Evolutionary conservation across 202 grass and related monocot genomes (phyloP).

Genomic region (Digitaria exilis): DNA sequence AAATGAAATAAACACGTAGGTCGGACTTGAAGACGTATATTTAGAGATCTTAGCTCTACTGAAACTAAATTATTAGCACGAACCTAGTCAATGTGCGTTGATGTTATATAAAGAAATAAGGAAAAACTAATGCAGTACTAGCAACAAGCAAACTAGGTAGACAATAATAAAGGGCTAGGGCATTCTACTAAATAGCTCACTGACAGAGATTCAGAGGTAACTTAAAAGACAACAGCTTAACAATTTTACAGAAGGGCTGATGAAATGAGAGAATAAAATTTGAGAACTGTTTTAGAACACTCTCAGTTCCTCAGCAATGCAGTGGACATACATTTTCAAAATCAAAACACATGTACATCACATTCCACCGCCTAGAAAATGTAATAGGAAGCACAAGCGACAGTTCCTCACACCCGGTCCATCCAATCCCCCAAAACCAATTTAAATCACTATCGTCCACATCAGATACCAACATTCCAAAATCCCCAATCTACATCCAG

Average conservation of each 20-base stretch:
- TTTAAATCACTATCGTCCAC: not conserved
- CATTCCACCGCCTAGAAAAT: not conserved
- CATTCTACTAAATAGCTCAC: not conserved
- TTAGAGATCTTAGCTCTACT: not conserved
- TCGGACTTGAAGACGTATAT: not conserved
- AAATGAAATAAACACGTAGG: constrained; percentile 26
- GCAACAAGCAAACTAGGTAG: not conserved
- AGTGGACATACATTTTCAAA: not conserved
- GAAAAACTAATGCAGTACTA: not conserved
- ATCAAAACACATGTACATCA: not conserved
- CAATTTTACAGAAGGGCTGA: not conserved
- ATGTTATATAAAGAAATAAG: not conserved
- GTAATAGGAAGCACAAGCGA: not conserved
- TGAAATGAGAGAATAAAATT: not conserved
- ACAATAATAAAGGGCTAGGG: not conserved
- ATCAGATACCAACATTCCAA: not conserved
- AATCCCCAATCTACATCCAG: not conserved
- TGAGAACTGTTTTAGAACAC: not conserved
- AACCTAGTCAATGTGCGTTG: not conserved
- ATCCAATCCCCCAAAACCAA: not conserved
- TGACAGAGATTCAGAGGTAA: not conserved
- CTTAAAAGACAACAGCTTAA: not conserved
- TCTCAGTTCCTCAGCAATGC: not conserved
- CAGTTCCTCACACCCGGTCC: not conserved
- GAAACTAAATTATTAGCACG: not conserved